These are phyloP conservation scores for Prunus kanzakura DNA, from an alignment of 306 rosid genomes.

Conservation along the genomic window DNA sequence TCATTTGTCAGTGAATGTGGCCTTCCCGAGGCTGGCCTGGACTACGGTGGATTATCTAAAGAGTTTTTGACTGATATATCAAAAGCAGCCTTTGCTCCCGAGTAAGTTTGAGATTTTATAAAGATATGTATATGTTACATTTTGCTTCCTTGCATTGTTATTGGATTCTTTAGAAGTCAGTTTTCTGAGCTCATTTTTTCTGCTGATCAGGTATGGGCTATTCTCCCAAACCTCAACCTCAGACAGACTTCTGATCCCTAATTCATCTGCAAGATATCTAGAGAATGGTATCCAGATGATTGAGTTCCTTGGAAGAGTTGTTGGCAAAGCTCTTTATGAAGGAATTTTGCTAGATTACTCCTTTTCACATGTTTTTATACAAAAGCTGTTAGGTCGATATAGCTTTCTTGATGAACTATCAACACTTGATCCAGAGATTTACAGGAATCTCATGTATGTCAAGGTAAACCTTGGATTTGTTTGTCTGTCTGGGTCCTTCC, in stretches of 20 bases:
- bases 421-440: conserved; percentile 92
- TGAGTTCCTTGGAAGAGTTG: conserved; percentile 96
- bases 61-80: conserved; percentile 93
- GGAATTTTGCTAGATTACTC: conserved; percentile 96
- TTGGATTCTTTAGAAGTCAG: conserved; percentile 20
- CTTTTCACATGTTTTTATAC: conserved; percentile 88
- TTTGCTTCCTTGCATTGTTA: conserved; percentile 22
- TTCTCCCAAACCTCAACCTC: conserved; percentile 90
- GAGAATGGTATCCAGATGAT: conserved; percentile 95
- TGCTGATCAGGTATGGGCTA: conserved; percentile 63
- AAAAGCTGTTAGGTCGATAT: conserved; percentile 91
- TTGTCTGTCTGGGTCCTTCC: neutral
- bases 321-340: conserved; percentile 97
- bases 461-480: conserved; percentile 56
- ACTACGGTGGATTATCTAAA: conserved; percentile 96
- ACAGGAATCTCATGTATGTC: conserved; percentile 87
- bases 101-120: conserved; percentile 53
- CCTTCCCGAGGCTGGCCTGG: conserved; percentile 96
- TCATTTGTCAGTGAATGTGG: conserved; percentile 98
- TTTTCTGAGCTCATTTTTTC: conserved; percentile 26
- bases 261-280: conserved; percentile 75
- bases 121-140: neutral
- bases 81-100: conserved; percentile 83
- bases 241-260: conserved; percentile 80
- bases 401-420: conserved; percentile 95